Percentiles rank a stretch among this genome's conserved stretches.
Conservation (phyloP, 208 protist genomes). For the Trypanosoma conorhini region DNA sequence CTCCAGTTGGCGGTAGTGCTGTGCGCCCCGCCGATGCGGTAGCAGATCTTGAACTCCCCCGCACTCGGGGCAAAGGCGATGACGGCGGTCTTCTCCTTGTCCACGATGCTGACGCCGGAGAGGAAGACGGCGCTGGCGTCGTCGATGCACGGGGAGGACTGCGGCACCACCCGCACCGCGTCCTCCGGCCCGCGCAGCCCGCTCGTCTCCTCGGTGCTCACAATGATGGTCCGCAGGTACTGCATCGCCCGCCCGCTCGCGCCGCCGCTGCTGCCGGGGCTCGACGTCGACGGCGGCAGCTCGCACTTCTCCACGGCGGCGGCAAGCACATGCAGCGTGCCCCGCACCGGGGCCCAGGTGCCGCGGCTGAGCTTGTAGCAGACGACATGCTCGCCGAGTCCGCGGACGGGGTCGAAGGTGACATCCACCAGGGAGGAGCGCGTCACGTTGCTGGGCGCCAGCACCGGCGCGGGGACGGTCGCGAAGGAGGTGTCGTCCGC, state of each 20-base stretch:
- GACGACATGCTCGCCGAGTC: constrained; percentile 47
- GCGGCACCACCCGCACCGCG: constrained; percentile 66
- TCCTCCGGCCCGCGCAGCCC: constrained; percentile 18
- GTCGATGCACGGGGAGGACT: constrained; percentile 51
- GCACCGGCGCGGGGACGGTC: constrained; percentile 55
- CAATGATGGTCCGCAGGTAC: constrained; percentile 66
- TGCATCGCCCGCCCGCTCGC: constrained; percentile 68
- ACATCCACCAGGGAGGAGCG: constrained; percentile 39
- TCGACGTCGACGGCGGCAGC: constrained; percentile 18
- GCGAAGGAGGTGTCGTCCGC: constrained; percentile 68
- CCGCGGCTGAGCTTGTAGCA: constrained; percentile 75
- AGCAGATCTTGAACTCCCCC: constrained; percentile 84
- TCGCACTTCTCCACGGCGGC: constrained; percentile 42
- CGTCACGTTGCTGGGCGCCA: constrained; percentile 29
- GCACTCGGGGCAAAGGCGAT: constrained; percentile 57
- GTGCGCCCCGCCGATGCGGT: constrained; percentile 57
- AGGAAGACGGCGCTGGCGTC: constrained; percentile 58
- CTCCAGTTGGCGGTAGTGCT: constrained; percentile 67
- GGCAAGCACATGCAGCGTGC: constrained; percentile 41
- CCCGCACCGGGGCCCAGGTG: constrained; percentile 80
- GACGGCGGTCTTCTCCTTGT: constrained; percentile 20
- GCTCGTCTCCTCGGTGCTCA: constrained; percentile 24
- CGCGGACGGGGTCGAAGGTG: constrained; percentile 47
- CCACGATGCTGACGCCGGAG: constrained; percentile 17
- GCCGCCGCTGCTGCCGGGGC: constrained; percentile 35